These are phyloP conservation scores for Sisymbrium irio DNA, from an alignment of 345 rosid species.

Conservation along the genomic window DNA sequence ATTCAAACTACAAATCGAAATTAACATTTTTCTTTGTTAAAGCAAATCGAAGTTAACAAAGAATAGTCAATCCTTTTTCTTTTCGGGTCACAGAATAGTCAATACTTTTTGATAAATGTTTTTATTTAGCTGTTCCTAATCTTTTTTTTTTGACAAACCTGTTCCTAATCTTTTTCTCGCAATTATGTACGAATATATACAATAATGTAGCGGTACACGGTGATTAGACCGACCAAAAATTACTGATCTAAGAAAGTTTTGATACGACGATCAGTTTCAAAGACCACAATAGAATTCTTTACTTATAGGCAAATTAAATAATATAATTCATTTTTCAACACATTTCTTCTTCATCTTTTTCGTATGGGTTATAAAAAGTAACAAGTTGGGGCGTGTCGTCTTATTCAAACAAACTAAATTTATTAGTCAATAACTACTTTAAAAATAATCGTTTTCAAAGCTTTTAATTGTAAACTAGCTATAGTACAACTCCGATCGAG, in stretches of 20 bases:
- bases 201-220: neutral
- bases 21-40: too few relatives aligned
- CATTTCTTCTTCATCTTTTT: neutral
- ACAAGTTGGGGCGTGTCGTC: conserved; percentile 16
- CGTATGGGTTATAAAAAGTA: neutral
- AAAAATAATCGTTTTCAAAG: neutral
- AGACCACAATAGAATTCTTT: conserved; percentile 2
- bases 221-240: conserved; percentile 23
- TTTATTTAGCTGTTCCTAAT: too few relatives aligned
- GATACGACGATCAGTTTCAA: conserved; percentile 6
- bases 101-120: neutral
- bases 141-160: too few relatives aligned
- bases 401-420: neutral
- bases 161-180: too few relatives aligned
- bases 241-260: neutral
- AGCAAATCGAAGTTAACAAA: too few relatives aligned
- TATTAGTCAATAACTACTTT: neutral
- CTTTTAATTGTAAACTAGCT: neutral
- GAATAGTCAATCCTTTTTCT: neutral
- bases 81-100: too few relatives aligned
- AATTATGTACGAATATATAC: neutral
- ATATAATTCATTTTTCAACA: neutral
- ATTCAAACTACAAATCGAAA: neutral
- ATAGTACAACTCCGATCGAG: neutral
- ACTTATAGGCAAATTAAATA: neutral